These are phyloP conservation scores for Exophiala bonariae DNA, from an alignment of 2,329 filamentous ascomycete species.

Conservation along the genomic window DNA sequence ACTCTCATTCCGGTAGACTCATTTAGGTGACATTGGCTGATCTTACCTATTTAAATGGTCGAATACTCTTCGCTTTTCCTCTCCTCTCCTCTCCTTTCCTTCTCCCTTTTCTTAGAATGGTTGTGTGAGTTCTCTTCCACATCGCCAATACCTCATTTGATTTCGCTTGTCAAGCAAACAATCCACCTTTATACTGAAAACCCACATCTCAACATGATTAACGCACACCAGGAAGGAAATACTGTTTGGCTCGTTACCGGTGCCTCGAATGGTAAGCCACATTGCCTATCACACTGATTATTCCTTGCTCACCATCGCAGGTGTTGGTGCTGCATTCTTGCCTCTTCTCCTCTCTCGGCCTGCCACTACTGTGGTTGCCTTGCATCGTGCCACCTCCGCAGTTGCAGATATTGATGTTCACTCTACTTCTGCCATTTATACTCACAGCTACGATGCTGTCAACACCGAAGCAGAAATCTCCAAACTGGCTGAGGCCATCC, in stretches of 20 bases:
- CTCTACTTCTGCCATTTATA: neutral
- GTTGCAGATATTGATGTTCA: neutral
- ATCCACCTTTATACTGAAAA: too few relatives aligned
- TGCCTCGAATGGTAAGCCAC: neutral
- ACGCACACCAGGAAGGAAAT: neutral
- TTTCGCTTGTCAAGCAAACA: too few relatives aligned
- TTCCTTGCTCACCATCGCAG: neutral
- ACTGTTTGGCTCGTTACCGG: constrained; percentile 1
- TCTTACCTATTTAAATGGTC: too few relatives aligned
- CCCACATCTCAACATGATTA: neutral
- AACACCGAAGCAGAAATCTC: neutral
- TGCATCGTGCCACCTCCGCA: neutral
- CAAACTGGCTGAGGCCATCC: neutral
- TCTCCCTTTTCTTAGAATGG: too few relatives aligned
- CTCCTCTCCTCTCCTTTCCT: too few relatives aligned
- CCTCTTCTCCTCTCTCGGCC: neutral
- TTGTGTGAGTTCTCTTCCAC: too few relatives aligned
- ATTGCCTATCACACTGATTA: neutral
- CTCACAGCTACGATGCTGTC: neutral
- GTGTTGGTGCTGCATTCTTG: constrained; percentile 1
- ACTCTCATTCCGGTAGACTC: too few relatives aligned
- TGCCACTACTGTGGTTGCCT: neutral
- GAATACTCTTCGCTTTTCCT: too few relatives aligned
- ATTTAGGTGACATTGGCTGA: too few relatives aligned
- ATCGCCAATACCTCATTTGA: too few relatives aligned